Evolutionary conservation across 345 rosid genomes (phyloP).

Genomic region (Moricandia arvensis): DNA sequence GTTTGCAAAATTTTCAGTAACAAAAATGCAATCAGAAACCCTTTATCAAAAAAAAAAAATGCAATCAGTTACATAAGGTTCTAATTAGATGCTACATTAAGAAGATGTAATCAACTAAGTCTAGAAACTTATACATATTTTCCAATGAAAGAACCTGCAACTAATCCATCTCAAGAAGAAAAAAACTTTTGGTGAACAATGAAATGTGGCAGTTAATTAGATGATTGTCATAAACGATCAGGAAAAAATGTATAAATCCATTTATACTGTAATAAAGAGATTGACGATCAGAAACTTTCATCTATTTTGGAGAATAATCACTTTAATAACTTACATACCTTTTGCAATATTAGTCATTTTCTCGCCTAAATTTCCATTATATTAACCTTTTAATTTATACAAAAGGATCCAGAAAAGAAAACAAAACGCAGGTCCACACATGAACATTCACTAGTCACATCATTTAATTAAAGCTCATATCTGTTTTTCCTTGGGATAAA

Average conservation of each 20-base stretch:
- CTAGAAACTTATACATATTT: not conserved
- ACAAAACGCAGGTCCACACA: too few relatives aligned
- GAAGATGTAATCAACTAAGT: not conserved
- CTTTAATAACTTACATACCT: too few relatives aligned
- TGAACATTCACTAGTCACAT: too few relatives aligned
- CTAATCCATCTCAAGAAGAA: not conserved
- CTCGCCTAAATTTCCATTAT: not conserved
- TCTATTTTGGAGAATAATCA: too few relatives aligned
- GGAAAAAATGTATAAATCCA: not conserved
- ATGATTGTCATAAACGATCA: not conserved
- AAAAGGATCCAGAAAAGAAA: too few relatives aligned
- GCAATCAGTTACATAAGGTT: not conserved
- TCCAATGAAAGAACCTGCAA: not conserved
- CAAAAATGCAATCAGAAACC: not conserved
- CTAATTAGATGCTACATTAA: not conserved
- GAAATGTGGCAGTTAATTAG: not conserved
- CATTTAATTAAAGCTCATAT: not conserved
- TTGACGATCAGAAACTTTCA: too few relatives aligned
- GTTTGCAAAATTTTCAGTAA: not conserved
- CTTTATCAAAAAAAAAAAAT: too few relatives aligned
- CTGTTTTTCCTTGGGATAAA: not conserved
- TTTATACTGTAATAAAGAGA: not conserved
- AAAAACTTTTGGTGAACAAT: not conserved
- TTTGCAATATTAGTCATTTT: too few relatives aligned
- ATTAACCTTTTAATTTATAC: not conserved